A percentile compares a stretch with the other conserved stretches of the same genome.
Conservation (phyloP, 305 asterid species). For the Rubia occidens region DNA sequence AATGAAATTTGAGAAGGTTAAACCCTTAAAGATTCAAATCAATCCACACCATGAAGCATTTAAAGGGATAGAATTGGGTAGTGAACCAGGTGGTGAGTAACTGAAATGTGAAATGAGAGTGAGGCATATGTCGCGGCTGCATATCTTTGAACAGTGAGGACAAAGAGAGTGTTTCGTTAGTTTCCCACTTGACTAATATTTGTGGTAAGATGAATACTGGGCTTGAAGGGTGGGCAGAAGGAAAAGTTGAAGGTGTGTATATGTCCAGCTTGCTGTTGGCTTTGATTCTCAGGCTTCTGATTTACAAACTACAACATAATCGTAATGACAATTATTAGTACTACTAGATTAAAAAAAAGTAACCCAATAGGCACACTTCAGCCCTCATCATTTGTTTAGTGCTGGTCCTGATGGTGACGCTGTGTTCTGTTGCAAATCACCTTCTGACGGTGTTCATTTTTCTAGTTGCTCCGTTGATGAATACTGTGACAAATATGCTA, state of each 20-base stretch:
- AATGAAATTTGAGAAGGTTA: not conserved
- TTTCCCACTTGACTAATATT: not conserved
- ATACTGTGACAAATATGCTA: not conserved
- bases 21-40: too few relatives aligned
- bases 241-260: not conserved
- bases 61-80: not conserved
- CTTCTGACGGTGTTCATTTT: not conserved
- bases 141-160: not conserved
- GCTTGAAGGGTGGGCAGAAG: not conserved
- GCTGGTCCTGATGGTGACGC: not conserved
- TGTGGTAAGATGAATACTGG: not conserved
- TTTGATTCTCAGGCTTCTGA: not conserved
- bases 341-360: not conserved
- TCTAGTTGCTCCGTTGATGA: not conserved
- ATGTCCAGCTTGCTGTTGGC: not conserved
- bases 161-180: too few relatives aligned
- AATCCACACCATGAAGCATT: not conserved
- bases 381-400: not conserved
- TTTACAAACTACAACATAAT: not conserved
- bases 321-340: not conserved
- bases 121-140: not conserved
- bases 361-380: not conserved
- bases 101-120: not conserved
- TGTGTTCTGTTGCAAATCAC: not conserved
- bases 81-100: not conserved